Base-by-base conservation (phyloP, 2,329 filamentous ascomycete species). In the Aspergillus candidus region DNA sequence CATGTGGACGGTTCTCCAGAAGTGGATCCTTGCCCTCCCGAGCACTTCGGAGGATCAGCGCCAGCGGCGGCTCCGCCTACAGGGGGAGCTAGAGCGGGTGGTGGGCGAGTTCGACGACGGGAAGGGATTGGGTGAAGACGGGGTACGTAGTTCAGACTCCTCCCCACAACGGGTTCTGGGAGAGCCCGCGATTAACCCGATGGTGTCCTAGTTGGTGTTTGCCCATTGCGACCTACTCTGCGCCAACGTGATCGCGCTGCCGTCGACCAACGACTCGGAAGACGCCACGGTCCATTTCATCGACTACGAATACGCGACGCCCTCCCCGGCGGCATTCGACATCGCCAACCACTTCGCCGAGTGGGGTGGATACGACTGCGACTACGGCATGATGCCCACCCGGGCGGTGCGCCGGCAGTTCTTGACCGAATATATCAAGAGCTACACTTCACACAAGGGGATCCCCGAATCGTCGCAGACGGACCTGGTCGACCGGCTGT, bases 321-420 rank as follows among this genome's bases (percentile, higher is more conserved):
- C 93, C 2, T 91, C 90, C 1, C 91, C 91, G 1, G 89, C 90
- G 4, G 90, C 91, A 2, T 98, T 98, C 68, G 93, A 98, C 65
- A 83, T 98, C 56, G 85, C 91, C 40, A 98, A 98, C 71, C 93
- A 98, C 73, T 95, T 98, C 63, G 89, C 93, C 38, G 93, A 98
- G 71, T 98, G 93, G 91, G 90, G 85, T 48, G 93, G 93, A 45
- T 96, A 96, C 61, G 88, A 94, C 58, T 98, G 93, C 73, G 89
- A 97, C 67, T 90, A 86, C 71, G 80, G 72, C 58, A 83, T 84
- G 54, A 77, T 97, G 44, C 93, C 93, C 4, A 93, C 87, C 1
- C 78, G 78, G 50, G 73, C 81, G 14, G 82, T 91, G 57, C 84
- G 93, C 22, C 78, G 80, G 35, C 80, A 83, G 43, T 98, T 98